These are phyloP conservation scores for Aspergillus avenaceus DNA, from an alignment of 495 filamentous ascomycete species.

Conservation along the genomic window DNA sequence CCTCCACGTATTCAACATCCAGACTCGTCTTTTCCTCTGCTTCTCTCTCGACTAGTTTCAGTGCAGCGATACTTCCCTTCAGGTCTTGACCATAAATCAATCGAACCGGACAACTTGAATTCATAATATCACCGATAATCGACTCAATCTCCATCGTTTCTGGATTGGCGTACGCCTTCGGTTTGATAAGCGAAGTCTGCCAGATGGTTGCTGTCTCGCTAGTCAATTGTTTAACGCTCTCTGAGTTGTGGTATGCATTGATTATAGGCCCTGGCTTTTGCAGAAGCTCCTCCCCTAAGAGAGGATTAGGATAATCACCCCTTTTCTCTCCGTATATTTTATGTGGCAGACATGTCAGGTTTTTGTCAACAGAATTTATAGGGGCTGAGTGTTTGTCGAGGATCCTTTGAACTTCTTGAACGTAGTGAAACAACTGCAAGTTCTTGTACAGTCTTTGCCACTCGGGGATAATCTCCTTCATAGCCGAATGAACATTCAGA, in stretches of 20 bases:
- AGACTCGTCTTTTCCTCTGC: background rate
- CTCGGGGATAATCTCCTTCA: constrained; percentile 39
- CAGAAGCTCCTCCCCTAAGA: constrained; percentile 8
- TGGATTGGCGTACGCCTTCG: background rate
- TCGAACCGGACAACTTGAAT: constrained; percentile 24
- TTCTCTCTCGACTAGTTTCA: constrained; percentile 8
- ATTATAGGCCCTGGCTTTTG: constrained; percentile 10
- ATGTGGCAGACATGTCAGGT: background rate
- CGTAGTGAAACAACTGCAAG: constrained; percentile 35
- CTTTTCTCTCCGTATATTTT: background rate
- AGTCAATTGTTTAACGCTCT: background rate
- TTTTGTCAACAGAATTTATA: background rate
- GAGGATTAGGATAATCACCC: constrained; percentile 2
- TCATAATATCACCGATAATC: constrained; percentile 24
- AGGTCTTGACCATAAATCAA: constrained; percentile 39
- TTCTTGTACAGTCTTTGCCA: constrained; percentile 48
- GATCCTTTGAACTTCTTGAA: constrained; percentile 23
- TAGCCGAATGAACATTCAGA: constrained; percentile 29
- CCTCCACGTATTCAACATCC: background rate
- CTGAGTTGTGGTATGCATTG: background rate
- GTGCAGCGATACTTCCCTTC: constrained; percentile 14
- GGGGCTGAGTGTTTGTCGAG: constrained; percentile 7
- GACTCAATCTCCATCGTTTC: constrained; percentile 27
- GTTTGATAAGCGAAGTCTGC: background rate
- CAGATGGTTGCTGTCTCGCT: background rate